Base-by-base conservation (phyloP, 1,139 yeast genomes). In the Geotrichum citri-aurantii region DNA sequence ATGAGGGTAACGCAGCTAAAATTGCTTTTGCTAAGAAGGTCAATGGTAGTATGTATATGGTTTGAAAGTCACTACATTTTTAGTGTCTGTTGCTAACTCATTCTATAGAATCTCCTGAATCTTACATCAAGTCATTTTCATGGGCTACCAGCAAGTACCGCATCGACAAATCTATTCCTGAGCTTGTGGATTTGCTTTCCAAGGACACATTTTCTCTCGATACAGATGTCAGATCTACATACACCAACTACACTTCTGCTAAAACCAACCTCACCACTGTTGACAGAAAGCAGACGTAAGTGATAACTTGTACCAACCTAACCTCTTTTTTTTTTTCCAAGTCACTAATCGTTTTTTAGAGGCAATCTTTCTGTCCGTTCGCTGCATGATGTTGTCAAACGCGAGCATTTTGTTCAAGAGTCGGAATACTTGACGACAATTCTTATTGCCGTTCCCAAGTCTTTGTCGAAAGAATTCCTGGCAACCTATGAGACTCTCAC, bases 301-400 rank as follows among this genome's bases (percentile, higher is more conserved):
- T 50, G 29, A 37, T 14, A 37, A 14, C 5, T 37, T n/a, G 14
- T 14, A 5, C 19, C 3, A 37, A 17, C 4, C 19, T 19, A 63
- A 60, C 44, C 27, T 59, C 53, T 26, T 37, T 17, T n/a, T 42
- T 33, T 49, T 57, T 12, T 24, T 19, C 24, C 14, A 29, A 3
- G 24, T 42, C 48, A 12, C 52, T 57, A 50, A 50, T 54, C 12
- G 7, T n/a, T 24, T 17, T 19, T 46, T 29, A 59, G 73, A 54
- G 99, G 99, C 60, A 97, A 95, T 72, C 80, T 93, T 65, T 86
- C 97, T 10, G 93, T 92, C 61, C 85, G 89, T 71, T 88, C 97
- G 3, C 79, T 93, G 62, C 97, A 92, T 70, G 95, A 90, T 67
- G 82, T 93, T 61, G 97, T 95, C 50, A 83, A 82, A 59, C 87